Base-by-base conservation (phyloP, 2,329 filamentous ascomycete species). In the Colletotrichum lindemuthianum region DNA sequence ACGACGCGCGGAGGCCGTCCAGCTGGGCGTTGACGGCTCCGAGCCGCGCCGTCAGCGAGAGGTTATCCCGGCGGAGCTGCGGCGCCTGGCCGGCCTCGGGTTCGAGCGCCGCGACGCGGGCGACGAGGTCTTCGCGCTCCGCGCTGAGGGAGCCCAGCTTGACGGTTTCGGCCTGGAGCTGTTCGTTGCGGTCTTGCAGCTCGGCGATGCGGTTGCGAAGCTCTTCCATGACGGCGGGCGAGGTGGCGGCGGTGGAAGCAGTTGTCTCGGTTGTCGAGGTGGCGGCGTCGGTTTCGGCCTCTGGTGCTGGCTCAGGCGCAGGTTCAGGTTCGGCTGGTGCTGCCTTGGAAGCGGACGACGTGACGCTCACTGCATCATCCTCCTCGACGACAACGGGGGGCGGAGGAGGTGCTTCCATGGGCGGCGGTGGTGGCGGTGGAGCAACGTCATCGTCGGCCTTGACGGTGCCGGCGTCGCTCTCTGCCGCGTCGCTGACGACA, bases 141-240 rank as follows among this genome's bases (percentile, higher is more conserved):
- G 65, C 52, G 10, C 60, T 65, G 9, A 68, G 60, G n/a, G 60
- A 51, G 33, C 54, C 57, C 11, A 68, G 53, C 33, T 43, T 52
- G 12, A 57, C 47, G 2, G 60, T 63, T 33, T 67, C 56, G 10
- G 48, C 54, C 13, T 68, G 56, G 11, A 68, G 65, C 49, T 60
- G 52, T 4, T 64, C 56, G 60, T 68, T 68, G 24, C 65, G 67
- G 13, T 56, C 53, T 39, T 65, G 56, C 10, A 68, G 67, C 13
- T 68, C 67, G 24, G 59, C 54, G 43, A 65, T 63, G n/a, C 63
- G 65, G 4, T 64, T 47, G 41, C 63, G 59, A 48, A 66, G 63
- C 53, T 66, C 59, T 34, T 66, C 63, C 48, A 64, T 41, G 44
- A 66, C 37, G 8, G 51, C 58, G 13, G 57, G 16, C 13, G 61